Base-by-base conservation (phyloP, 2,329 filamentous ascomycete species). In the Nigrospora oryzae region DNA sequence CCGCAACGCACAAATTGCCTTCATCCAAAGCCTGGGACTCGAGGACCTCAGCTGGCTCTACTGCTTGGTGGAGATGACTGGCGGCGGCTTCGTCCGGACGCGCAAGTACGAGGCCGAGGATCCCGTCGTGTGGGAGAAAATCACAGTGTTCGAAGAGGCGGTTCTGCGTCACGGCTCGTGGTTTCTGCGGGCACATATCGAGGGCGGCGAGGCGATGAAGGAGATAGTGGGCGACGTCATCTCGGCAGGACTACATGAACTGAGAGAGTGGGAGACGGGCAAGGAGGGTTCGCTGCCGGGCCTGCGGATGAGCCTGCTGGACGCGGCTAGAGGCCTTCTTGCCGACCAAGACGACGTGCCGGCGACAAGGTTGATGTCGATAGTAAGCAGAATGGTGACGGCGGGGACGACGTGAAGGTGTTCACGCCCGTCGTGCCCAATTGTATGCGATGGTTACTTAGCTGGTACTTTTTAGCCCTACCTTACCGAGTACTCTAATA, bases 111-210 rank as follows among this genome's bases (percentile, higher is more conserved):
- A 47, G 19, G 31, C 33, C 11, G 31, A 38, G n/a, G 45, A 53
- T 23, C 42, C 46, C 6, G 33, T 11, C 10, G 39, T 46, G 16
- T 38, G 10, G 10, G 56, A 61, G 45, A 45, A 43, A 7, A 46
- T 46, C 14, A 50, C 45, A 1, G 38, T 56, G 8, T 53, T 56
- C 16, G 51, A 59, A 38, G 59, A 61, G 42, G 55, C 48, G 16
- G 35, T 56, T 10, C 43, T 61, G 8, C 53, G 59, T 0, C 57
- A 61, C 39, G 59, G 59, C 11, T 52, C 57, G 2, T 61, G 57
- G 57, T 59, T 56, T 23, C 23, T 56, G 3, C 55, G 54, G 55
- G 44, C 47, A 8, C 43, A 53, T 31, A 37, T 53, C 5, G 15
- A 19, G 4, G 46, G 49, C 2, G 23, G 30, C 10, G 7, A 2